Evolutionary conservation across 352 stramenopile species (phyloP), one percentile per base, ranked within the genome.

Genomic region (Globisporangium viniferum): DNA sequence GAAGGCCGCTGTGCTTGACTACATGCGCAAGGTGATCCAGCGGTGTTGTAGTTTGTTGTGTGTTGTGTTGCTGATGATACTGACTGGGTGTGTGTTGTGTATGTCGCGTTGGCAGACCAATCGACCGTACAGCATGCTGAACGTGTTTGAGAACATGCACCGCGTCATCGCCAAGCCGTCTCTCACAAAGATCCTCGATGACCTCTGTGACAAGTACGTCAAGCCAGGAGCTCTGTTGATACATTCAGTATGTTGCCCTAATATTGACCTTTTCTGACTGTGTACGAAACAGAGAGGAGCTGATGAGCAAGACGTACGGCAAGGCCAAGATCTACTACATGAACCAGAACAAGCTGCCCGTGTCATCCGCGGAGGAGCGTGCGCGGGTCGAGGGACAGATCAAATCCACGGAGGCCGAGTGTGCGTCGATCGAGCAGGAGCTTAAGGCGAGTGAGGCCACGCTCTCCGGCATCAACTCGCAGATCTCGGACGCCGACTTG

Each of bases 61-160:
- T 65, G 55, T 2, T 24, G 29, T 39, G 29, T 10, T 27, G 62
- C 20, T 58, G 7, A 15, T 64, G 10, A 9, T 66, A 12, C 39
- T 31, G 5, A 18, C 69, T 67, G 63, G n/a, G 10, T 56, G 6
- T 55, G 7, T 59, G 24, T 55, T 53, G 46, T 71, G 41, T 35
- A 29, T 24, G 24, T 24, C 24, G 24, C 41, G 58, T 22, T 59
- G 1, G 9, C 36, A 93, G 86, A 90, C 77, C 1, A 94, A 94
- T 70, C 81, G 87, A 8, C 84, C 87, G 62, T 94, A 93, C 72
- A 94, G 84, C 73, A 71, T 93, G 69, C 74, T 94, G 9, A 94
- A 94, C 74, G 82, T 94, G 66, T 94, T 92, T 64, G 86, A 93
- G 63, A 94, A 94, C 67, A 73, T 94, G 73, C 87, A 94, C 62